Conservation (phyloP, 2,329 filamentous ascomycete genomes). For the Myriangium duriaei region DNA sequence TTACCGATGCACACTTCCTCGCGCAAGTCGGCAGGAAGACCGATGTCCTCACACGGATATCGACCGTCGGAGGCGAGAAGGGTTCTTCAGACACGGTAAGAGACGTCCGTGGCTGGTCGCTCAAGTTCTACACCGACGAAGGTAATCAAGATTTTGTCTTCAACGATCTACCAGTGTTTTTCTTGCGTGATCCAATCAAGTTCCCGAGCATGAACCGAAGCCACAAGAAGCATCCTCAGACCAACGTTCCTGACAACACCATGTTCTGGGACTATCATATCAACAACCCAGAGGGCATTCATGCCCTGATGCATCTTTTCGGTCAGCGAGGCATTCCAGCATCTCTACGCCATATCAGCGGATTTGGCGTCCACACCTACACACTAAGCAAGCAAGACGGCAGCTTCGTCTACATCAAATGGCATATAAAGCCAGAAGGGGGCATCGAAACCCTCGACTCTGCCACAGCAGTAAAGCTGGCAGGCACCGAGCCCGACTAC, state of each 20-base stretch:
- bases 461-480: slow-evolving; percentile 24
- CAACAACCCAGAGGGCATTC: slow-evolving; percentile 32
- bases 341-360: slow-evolving; percentile 35
- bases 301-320: slow-evolving; percentile 41
- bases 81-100: slow-evolving; percentile 60
- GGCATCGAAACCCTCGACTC: slow-evolving; percentile 34
- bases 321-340: slow-evolving; percentile 35
- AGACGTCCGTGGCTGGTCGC: slow-evolving; percentile 59
- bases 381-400: slow-evolving; percentile 28
- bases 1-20: too few species aligned
- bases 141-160: slow-evolving; percentile 64
- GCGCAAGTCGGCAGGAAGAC: slow-evolving; percentile 55
- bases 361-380: slow-evolving; percentile 37
- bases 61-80: slow-evolving; percentile 62
- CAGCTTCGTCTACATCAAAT: slow-evolving; percentile 37
- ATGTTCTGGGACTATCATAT: slow-evolving; percentile 22
- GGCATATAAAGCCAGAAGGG: slow-evolving; percentile 37
- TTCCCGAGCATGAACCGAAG: slow-evolving; percentile 54
- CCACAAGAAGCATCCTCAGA: slow-evolving; percentile 23
- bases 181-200: slow-evolving; percentile 60
- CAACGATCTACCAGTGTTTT: slow-evolving; percentile 66
- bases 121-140: slow-evolving; percentile 62
- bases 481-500: slow-evolving; percentile 26
- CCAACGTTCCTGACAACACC: slow-evolving; percentile 20
- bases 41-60: slow-evolving; percentile 55